Base-by-base conservation (phyloP, 805 yeast species). In the Ogataea polymorpha region DNA sequence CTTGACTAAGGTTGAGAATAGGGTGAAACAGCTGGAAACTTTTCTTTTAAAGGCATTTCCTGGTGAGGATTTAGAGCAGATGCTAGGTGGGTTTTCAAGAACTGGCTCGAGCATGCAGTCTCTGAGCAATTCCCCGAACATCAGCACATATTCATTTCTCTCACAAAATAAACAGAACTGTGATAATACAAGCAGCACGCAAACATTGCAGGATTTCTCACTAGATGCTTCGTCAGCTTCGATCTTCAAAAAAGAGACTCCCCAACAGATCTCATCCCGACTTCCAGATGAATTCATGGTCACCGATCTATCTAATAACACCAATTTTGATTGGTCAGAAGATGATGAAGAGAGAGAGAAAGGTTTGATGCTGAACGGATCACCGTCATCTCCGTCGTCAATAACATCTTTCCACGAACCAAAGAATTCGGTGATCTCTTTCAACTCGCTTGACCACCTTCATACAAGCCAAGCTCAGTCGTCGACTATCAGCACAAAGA, bases 1-100 rank as follows among this genome's bases (percentile, higher is more conserved):
- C 63, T 65, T 87, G 49, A 86, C 95, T 12, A 75, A 75, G 39
- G 88, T 87, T 21, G 96, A 87, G 61, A 72, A 68, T 38, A 61
- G 79, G 35, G 74, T 75, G 5, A 59, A 66, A 25, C 68, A 61
- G 27, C 56, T 80, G 41, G 82, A 79, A 54, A 47, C 53, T 9
- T 47, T 79, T 9, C 50, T 79, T 7, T 49, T 56, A 16, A 70
- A 64, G 31, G 48, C 77, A 12, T 47, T 72, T 6, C 84, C 70
- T 0, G 70, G 70, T 28, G 68, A 63, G 32, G 72, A 71, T 38
- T 45, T 77, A n/a, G 77, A 77, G 26, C 58, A 59, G 6, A 36
- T 63, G 11, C 32, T 53, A 18, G 49, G 46, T 24, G 51, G 54
- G 12, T 41, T 43, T 6, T 44, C 42, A 20, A 44, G 51, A 9